phyloP scores from a whole-genome alignment of 2,329 filamentous ascomycete species.

The Polytolypa hystricis region DNA sequence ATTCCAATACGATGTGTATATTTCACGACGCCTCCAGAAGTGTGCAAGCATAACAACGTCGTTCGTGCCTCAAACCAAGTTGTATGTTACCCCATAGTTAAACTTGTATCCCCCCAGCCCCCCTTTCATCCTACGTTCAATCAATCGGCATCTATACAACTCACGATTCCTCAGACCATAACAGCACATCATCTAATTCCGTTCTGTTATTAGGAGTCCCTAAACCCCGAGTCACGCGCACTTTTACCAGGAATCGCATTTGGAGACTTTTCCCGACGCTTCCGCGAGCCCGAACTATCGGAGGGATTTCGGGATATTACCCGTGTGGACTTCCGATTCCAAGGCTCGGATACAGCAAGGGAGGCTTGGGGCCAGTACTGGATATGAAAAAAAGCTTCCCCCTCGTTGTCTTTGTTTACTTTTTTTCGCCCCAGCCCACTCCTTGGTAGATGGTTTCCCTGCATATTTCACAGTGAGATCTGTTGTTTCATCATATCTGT shows the following conservation, averaged over 20 bases:
- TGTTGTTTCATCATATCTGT: too few relatives aligned
- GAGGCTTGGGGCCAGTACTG: conserved; percentile 68
- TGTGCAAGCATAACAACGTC: conserved; percentile 78
- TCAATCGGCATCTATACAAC: too few relatives aligned
- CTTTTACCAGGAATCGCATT: conserved; percentile 73
- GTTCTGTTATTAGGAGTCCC: conserved; percentile 38
- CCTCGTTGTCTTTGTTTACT: background rate
- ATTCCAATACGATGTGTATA: conserved; percentile 76
- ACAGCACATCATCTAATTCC: too few relatives aligned
- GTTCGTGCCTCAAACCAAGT: conserved; percentile 59
- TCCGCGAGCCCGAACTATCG: conserved; percentile 55
- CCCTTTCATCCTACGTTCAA: too few relatives aligned
- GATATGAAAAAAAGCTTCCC: conserved; percentile 37
- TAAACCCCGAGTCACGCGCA: conserved; percentile 73
- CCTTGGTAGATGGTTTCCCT: too few relatives aligned
- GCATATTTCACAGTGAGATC: too few relatives aligned
- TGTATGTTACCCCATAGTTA: conserved; percentile 25
- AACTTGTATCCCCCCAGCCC: too few relatives aligned
- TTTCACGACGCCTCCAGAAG: conserved; percentile 59
- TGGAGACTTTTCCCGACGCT: conserved; percentile 59
- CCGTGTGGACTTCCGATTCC: conserved; percentile 63
- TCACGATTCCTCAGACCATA: too few relatives aligned
- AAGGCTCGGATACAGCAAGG: conserved; percentile 57
- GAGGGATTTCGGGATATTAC: conserved; percentile 81
- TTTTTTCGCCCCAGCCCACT: background rate